Conservation (phyloP, 106 monocot species). For the Acorus calamus region DNA sequence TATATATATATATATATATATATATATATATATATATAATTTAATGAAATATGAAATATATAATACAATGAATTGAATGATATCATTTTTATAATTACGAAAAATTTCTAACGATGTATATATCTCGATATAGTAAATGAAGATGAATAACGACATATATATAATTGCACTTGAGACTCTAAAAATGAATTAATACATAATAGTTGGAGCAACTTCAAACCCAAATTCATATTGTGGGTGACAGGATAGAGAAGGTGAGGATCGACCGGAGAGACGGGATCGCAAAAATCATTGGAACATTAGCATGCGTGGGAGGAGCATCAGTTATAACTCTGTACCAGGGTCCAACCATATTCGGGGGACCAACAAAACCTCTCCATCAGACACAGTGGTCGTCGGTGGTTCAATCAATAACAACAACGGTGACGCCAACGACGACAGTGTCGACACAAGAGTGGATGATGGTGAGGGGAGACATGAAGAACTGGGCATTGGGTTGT, state of each 20-base stretch:
- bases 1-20: too few species aligned
- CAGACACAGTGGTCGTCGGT: not conserved
- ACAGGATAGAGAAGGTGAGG: not conserved
- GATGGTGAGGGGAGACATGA: not conserved
- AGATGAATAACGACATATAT: not conserved
- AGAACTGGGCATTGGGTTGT: not conserved
- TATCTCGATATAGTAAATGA: too few species aligned
- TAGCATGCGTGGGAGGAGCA: not conserved
- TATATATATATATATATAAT: too few species aligned
- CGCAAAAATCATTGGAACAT: slow-evolving; percentile 2
- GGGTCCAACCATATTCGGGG: not conserved
- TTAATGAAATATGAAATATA: too few species aligned
- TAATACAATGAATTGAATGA: too few species aligned
- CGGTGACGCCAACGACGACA: not conserved
- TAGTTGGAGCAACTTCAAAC: not conserved
- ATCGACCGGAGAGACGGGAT: not conserved
- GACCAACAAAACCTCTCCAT: not conserved
- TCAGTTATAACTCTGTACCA: not conserved
- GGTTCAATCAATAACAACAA: not conserved
- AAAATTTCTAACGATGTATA: too few species aligned
- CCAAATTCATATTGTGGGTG: not conserved
- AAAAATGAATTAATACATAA: not conserved
- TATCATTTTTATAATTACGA: too few species aligned
- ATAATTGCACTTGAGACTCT: not conserved
- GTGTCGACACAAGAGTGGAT: not conserved